Conservation (phyloP, 371 early-diverging fungal genomes). For the Chytridiales sp. region DNA sequence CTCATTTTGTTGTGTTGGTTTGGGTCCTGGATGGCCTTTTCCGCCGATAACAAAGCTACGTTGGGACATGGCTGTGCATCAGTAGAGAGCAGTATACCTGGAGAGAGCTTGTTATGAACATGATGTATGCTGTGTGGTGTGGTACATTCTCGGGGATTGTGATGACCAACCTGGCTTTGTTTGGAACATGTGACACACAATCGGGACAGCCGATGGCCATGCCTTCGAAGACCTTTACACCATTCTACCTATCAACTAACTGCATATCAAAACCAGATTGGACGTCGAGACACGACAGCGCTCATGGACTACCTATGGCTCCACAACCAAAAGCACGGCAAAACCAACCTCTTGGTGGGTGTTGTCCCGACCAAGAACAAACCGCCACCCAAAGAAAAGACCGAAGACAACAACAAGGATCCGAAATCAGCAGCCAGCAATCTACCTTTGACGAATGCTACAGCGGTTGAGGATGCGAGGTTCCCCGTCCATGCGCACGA, state of each 20-base stretch:
- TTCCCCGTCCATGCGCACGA: constrained; percentile 21
- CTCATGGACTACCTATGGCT: constrained; percentile 34
- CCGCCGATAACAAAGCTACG: no score
- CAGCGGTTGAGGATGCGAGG: constrained; percentile 17
- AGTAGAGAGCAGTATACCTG: no score
- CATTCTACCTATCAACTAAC: constrained; percentile 8
- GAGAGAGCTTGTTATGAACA: no score
- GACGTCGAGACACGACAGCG: constrained; percentile 32
- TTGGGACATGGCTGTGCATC: no score
- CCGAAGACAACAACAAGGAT: neutral
- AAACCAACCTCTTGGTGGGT: constrained; percentile 32
- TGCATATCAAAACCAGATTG: constrained; percentile 23
- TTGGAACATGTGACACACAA: no score
- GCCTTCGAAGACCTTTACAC: constrained; percentile 10
- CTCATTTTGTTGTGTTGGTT: no score
- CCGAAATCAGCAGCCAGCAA: neutral
- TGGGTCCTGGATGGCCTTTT: no score
- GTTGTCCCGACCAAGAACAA: constrained; percentile 29
- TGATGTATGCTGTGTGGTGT: no score
- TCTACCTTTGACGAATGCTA: constrained; percentile 7
- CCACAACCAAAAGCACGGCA: constrained; percentile 5
- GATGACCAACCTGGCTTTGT: no score
- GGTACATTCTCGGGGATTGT: no score
- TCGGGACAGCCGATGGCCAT: no score
- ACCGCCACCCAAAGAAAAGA: neutral